A percentile compares a stretch with the other conserved stretches of the same genome.
These are phyloP conservation scores for Clonostachys rhizophaga DNA, from an alignment of 2,329 filamentous ascomycete genomes.

Conservation along the genomic window DNA sequence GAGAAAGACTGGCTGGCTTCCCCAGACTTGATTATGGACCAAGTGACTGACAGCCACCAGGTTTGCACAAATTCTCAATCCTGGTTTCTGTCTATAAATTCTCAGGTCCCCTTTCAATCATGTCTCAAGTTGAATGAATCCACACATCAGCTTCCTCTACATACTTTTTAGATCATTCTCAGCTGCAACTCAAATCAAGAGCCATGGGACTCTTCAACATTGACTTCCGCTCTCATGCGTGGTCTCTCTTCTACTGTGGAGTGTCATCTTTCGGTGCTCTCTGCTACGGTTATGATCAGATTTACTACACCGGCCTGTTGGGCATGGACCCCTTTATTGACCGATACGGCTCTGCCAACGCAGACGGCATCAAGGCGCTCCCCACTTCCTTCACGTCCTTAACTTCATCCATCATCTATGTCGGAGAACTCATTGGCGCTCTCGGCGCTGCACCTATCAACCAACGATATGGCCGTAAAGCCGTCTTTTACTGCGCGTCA, in stretches of 20 bases:
- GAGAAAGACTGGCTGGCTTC: no score
- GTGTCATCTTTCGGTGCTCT: conserved; percentile 11
- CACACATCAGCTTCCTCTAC: no score
- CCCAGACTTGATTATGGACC: no score
- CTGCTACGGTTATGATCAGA: conserved; percentile 9
- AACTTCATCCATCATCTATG: conserved; percentile 25
- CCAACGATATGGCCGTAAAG: conserved; percentile 20
- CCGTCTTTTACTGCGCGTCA: conserved; percentile 20
- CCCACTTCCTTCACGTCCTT: conserved; percentile 15
- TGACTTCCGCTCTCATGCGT: conserved; percentile 4
- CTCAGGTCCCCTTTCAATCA: no score
- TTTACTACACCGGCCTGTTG: conserved; percentile 12
- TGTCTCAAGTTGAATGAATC: no score
- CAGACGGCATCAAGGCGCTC: conserved; percentile 7
- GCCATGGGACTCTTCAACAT: neutral
- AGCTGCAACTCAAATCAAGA: no score
- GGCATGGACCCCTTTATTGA: conserved; percentile 12
- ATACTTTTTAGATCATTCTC: no score
- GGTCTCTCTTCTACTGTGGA: conserved; percentile 19
- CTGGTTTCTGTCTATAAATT: no score
- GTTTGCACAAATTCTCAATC: no score
- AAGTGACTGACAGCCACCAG: no score
- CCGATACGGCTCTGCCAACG: conserved; percentile 9
- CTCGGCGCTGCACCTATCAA: conserved; percentile 23
- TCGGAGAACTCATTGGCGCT: conserved; percentile 25